Conservation (phyloP, 805 yeast genomes). For the Cyberlindnera mississippiensis region DNA sequence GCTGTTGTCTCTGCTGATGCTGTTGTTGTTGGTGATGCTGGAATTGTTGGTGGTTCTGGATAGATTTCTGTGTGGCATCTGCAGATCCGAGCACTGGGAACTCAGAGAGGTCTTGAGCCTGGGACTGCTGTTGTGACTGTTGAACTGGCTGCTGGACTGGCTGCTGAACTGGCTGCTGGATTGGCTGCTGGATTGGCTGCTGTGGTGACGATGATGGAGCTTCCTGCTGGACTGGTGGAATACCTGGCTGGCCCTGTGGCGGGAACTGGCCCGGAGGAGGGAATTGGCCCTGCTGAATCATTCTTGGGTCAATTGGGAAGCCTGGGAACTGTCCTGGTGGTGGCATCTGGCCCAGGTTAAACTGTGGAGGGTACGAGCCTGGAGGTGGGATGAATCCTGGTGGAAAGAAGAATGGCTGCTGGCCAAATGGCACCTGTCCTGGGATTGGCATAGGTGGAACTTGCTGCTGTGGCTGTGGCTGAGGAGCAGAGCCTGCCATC, state of each 20-base stretch:
- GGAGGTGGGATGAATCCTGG: conserved; percentile 18
- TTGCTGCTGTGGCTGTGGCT: conserved; percentile 11
- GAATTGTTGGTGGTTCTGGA: conserved; percentile 3
- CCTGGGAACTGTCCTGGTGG: conserved; percentile 27
- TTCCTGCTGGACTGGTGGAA: conserved; percentile 18
- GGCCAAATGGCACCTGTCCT: conserved; percentile 11
- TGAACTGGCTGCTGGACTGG: conserved; percentile 12
- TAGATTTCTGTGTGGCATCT: conserved; percentile 25
- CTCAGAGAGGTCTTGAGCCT: conserved; percentile 36
- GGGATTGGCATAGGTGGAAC: conserved; percentile 12
- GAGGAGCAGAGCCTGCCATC: conserved; percentile 6
- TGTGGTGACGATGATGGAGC: conserved; percentile 8
- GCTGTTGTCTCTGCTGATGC: conserved; percentile 21
- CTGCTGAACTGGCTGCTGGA: conserved; percentile 8
- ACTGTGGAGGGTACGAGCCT: conserved; percentile 21
- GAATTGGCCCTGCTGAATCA: conserved; percentile 19
- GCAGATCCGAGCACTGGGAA: conserved; percentile 54
- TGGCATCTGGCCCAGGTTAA: conserved; percentile 23
- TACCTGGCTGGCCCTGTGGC: conserved; percentile 7
- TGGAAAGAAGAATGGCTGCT: conserved; percentile 18
- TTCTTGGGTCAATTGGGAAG: conserved; percentile 29
- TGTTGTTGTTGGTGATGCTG: conserved; percentile 18
- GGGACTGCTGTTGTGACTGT: conserved; percentile 17
- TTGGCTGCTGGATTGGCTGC: conserved; percentile 16
- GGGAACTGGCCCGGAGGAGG: conserved; percentile 12